Conservation (phyloP, 768 basidiomycete genomes). For the Rhizopogon rudus region DNA sequence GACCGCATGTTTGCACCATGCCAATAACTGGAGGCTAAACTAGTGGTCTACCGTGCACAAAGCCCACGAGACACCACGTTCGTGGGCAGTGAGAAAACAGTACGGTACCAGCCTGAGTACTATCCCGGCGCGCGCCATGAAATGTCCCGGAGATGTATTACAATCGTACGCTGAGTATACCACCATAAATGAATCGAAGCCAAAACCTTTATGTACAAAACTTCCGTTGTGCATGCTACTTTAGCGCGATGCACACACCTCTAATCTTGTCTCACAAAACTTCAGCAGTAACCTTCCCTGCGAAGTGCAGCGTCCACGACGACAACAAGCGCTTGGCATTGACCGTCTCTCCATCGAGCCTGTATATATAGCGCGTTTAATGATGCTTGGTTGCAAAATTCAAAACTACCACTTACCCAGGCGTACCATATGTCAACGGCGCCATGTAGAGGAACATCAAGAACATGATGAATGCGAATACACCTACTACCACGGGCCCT, state of each 20-base stretch:
- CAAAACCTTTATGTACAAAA: not conserved
- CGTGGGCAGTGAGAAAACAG: not conserved
- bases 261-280: slow-evolving; percentile 14
- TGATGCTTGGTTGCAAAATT: slow-evolving; percentile 11
- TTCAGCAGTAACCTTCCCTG: slow-evolving; percentile 57
- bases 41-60: too few relatives aligned
- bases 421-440: slow-evolving; percentile 94
- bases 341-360: slow-evolving; percentile 81
- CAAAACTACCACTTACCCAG: slow-evolving; percentile 59
- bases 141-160: too few relatives aligned
- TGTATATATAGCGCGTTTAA: slow-evolving; percentile 23
- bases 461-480: slow-evolving; percentile 58
- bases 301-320: slow-evolving; percentile 94
- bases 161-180: too few relatives aligned
- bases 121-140: too few relatives aligned
- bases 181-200: not conserved
- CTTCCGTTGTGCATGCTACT: not conserved
- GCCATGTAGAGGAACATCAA: slow-evolving; percentile 69
- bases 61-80: not conserved
- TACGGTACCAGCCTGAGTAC: too few relatives aligned
- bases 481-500: slow-evolving; percentile 58
- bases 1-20: slow-evolving; percentile 4
- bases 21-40: not conserved
- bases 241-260: not conserved
- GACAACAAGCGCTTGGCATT: slow-evolving; percentile 78